Evolutionary conservation across 2,329 filamentous ascomycete species (phyloP).

Genomic region (Lomentospora prolificans): DNA sequence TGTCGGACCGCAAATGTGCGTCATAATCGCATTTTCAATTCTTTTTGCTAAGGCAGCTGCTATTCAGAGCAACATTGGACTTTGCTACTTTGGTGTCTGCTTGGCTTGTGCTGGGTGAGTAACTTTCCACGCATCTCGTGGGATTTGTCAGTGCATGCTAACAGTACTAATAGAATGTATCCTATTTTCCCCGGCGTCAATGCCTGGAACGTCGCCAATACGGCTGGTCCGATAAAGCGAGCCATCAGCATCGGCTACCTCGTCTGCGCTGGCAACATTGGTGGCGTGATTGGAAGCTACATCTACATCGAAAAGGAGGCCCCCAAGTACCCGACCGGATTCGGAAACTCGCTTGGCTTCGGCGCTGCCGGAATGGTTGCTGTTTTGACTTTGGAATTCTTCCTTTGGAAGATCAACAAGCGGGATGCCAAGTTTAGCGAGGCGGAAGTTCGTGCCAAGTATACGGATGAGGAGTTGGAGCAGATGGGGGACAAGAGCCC

Average conservation of each 20-base stretch:
- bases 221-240: slow-evolving; percentile 25
- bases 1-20: slow-evolving; percentile 34
- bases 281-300: slow-evolving; percentile 27
- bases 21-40: slow-evolving; percentile 21
- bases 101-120: slow-evolving; percentile 22
- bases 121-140: too few species aligned
- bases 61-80: slow-evolving; percentile 23
- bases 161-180: too few species aligned
- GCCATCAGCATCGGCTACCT: slow-evolving; percentile 31
- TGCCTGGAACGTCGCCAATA: slow-evolving; percentile 31
- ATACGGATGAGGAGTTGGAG: slow-evolving; percentile 19
- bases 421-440: slow-evolving; percentile 16
- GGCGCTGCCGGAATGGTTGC: slow-evolving; percentile 12
- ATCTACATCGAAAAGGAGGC: slow-evolving; percentile 25
- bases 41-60: slow-evolving; percentile 20
- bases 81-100: slow-evolving; percentile 35
- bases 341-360: slow-evolving; percentile 24
- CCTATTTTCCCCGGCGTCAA: slow-evolving; percentile 24
- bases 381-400: slow-evolving; percentile 14
- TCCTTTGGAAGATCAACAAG: slow-evolving; percentile 15
- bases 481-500: slow-evolving; percentile 22
- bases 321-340: slow-evolving; percentile 38
- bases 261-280: slow-evolving; percentile 28
- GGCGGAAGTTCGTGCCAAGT: slow-evolving; percentile 18
- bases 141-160: too few species aligned